phyloP scores from a whole-genome alignment of 2,329 filamentous ascomycete species.

The Amesomyces nigricolor region DNA sequence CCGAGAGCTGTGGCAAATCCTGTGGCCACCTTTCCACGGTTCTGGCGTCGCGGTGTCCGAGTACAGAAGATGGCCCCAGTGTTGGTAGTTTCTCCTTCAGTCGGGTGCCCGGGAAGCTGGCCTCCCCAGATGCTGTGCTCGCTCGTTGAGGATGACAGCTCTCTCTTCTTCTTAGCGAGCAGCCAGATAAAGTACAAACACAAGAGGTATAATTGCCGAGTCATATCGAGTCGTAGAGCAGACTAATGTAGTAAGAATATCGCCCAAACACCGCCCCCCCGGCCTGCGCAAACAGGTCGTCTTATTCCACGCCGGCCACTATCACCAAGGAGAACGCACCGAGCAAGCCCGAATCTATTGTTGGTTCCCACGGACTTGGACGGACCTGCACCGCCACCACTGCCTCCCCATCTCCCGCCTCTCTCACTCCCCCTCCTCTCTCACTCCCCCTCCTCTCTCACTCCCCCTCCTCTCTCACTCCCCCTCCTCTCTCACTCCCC shows the following conservation, averaged over 20 bases:
- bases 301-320: slow-evolving; percentile 5
- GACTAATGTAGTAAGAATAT: slow-evolving; percentile 18
- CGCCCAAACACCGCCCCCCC: neutral
- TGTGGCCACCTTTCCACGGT: neutral
- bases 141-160: neutral
- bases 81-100: no score
- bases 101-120: no score
- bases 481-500: neutral
- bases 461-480: neutral
- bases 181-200: slow-evolving; percentile 2
- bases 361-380: neutral
- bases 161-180: neutral
- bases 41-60: no score
- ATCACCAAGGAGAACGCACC: neutral
- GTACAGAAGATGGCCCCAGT: no score
- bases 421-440: neutral
- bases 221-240: slow-evolving; percentile 26
- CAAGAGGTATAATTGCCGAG: slow-evolving; percentile 23
- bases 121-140: no score
- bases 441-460: neutral
- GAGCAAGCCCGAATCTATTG: slow-evolving; percentile 27
- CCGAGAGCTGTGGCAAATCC: neutral
- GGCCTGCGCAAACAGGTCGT: neutral
- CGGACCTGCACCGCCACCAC: slow-evolving; percentile 11
- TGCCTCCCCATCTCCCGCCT: neutral